Conservation (phyloP, 2,329 filamentous ascomycete species). For the Clonostachys solani region DNA sequence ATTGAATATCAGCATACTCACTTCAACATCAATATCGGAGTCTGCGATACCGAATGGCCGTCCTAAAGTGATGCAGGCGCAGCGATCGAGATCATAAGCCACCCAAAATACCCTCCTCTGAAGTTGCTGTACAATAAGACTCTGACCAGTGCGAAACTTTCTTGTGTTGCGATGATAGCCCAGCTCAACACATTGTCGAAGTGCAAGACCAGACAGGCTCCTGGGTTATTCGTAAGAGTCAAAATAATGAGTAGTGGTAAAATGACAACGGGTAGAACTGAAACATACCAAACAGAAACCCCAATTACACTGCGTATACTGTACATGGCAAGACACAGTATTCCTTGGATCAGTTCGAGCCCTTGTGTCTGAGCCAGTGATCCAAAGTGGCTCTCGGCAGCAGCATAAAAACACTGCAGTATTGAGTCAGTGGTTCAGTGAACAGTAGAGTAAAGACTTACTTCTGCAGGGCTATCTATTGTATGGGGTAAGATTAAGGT, state of each 20-base stretch:
- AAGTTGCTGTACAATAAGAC: conserved; percentile 16
- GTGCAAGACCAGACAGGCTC: conserved; percentile 24
- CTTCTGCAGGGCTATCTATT: background rate
- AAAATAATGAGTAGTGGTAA: background rate
- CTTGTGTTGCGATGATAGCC: conserved; percentile 21
- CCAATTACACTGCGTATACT: conserved; percentile 8
- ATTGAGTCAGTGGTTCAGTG: conserved; percentile 2
- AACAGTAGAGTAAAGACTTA: background rate
- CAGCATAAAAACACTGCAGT: conserved; percentile 9
- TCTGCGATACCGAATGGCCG: conserved; percentile 4
- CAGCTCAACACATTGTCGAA: conserved; percentile 25
- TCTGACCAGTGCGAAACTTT: conserved; percentile 4
- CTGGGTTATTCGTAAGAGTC: background rate
- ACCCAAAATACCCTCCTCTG: conserved; percentile 23
- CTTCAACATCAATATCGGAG: conserved; percentile 6
- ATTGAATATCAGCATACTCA: background rate
- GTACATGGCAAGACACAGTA: conserved; percentile 22
- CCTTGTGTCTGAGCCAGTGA: conserved; percentile 14
- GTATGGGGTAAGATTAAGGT: conserved; percentile 2
- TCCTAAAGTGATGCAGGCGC: conserved; percentile 19
- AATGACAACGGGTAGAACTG: background rate
- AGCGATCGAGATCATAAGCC: conserved; percentile 23
- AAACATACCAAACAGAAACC: background rate
- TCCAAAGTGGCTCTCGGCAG: conserved; percentile 12
- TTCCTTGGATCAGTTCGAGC: conserved; percentile 22